phyloP scores from a whole-genome alignment of 768 basidiomycete species.

The Obba rivulosa region DNA sequence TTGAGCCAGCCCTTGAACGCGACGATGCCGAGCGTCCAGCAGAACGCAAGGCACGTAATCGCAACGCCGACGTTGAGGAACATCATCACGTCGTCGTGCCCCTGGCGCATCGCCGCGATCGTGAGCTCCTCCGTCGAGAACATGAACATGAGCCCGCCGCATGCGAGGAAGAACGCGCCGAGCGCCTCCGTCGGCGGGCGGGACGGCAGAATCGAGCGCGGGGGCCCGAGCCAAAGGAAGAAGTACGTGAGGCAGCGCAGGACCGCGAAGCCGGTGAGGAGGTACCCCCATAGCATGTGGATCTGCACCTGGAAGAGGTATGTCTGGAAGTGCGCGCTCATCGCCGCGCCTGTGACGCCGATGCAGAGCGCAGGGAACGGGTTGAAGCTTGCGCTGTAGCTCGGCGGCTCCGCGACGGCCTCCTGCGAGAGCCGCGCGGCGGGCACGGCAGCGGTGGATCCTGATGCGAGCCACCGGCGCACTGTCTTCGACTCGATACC shows the following conservation, averaged over 20 bases:
- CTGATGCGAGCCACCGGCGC: slow-evolving; percentile 68
- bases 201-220: slow-evolving; percentile 79
- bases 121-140: slow-evolving; percentile 87
- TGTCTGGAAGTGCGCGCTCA: slow-evolving; percentile 87
- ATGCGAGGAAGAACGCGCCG: slow-evolving; percentile 80
- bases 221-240: slow-evolving; percentile 87
- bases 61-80: slow-evolving; percentile 83
- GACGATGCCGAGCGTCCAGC: slow-evolving; percentile 74
- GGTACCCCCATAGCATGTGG: slow-evolving; percentile 86
- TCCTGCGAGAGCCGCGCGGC: slow-evolving; percentile 27
- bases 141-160: slow-evolving; percentile 87
- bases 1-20: slow-evolving; percentile 81
- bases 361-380: slow-evolving; percentile 92
- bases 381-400: slow-evolving; percentile 77
- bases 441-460: slow-evolving; percentile 33
- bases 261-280: slow-evolving; percentile 73
- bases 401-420: slow-evolving; percentile 58
- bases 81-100: slow-evolving; percentile 86
- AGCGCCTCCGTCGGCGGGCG: slow-evolving; percentile 92
- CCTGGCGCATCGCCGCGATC: slow-evolving; percentile 85
- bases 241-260: slow-evolving; percentile 88
- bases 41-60: slow-evolving; percentile 79
- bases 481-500: slow-evolving; percentile 76
- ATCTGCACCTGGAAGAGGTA: slow-evolving; percentile 96
- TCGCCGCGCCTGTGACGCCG: slow-evolving; percentile 89